These are phyloP conservation scores for Eleusine indica DNA, from an alignment of 176 grass and related monocot genomes.

Conservation along the genomic window DNA sequence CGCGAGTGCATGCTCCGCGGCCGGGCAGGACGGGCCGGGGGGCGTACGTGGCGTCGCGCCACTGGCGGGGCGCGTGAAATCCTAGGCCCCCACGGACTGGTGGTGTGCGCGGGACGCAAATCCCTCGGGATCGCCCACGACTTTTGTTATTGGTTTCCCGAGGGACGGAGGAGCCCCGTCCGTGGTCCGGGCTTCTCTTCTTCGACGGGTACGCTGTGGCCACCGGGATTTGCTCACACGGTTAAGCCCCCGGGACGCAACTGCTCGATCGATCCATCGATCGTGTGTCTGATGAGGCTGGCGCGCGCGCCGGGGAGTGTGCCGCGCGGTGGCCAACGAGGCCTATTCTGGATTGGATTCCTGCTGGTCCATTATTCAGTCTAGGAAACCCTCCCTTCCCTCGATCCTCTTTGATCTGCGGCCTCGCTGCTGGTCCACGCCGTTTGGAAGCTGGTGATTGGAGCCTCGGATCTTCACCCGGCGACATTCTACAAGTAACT, in stretches of 20 bases:
- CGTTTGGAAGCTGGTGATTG: neutral
- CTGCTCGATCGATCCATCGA: neutral
- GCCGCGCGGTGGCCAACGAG: neutral
- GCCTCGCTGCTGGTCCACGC: neutral
- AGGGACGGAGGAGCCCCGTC: constrained; percentile 26
- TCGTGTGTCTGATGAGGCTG: neutral
- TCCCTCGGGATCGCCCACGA: constrained; percentile 59
- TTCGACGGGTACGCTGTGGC: constrained; percentile 43
- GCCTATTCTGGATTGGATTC: neutral
- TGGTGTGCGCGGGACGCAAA: constrained; percentile 54
- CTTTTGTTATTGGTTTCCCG: constrained; percentile 42
- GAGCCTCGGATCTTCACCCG: neutral
- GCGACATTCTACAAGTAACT: neutral
- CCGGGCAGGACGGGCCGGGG: constrained; percentile 29
- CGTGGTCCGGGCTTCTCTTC: neutral
- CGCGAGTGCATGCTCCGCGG: neutral
- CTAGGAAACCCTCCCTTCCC: neutral
- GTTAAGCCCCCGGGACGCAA: constrained; percentile 39
- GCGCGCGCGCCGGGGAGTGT: constrained; percentile 18
- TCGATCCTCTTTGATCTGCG: neutral
- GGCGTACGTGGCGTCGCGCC: constrained; percentile 35
- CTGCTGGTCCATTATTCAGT: neutral
- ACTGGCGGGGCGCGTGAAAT: constrained; percentile 36
- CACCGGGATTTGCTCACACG: constrained; percentile 30
- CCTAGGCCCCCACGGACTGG: neutral